phyloP scores from a whole-genome alignment of 345 rosid genomes.

The Excoecaria agallocha region DNA sequence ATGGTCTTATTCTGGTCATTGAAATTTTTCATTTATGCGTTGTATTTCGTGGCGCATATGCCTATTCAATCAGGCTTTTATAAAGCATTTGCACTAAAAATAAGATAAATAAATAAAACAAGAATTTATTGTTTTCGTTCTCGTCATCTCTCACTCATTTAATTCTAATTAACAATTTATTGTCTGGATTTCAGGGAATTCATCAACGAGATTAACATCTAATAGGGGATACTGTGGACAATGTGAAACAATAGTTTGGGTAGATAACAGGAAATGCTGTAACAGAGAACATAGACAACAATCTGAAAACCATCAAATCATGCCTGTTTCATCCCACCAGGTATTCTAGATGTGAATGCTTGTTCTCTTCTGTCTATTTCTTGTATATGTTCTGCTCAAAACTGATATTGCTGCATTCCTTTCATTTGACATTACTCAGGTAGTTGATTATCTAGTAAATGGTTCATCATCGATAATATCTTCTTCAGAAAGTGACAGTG shows the following conservation, averaged over 20 bases:
- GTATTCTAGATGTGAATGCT: slow-evolving; percentile 19
- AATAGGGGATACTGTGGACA: slow-evolving; percentile 56
- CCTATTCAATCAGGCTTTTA: too few relatives aligned
- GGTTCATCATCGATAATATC: slow-evolving; percentile 23
- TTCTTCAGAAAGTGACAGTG: slow-evolving; percentile 57
- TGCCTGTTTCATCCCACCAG: slow-evolving; percentile 43
- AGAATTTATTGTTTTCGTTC: neutral
- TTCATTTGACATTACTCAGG: slow-evolving; percentile 29
- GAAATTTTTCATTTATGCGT: neutral
- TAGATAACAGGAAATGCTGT: slow-evolving; percentile 42
- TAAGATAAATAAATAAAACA: too few relatives aligned
- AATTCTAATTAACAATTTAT: neutral
- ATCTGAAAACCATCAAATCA: slow-evolving; percentile 22
- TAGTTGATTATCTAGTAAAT: slow-evolving; percentile 43
- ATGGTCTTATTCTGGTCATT: neutral
- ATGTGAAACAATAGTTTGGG: slow-evolving; percentile 62
- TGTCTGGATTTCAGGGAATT: slow-evolving; percentile 33
- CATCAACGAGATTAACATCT: slow-evolving; percentile 41
- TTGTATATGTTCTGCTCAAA: neutral
- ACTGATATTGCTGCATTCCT: neutral
- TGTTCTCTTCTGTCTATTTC: neutral
- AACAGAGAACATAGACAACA: slow-evolving; percentile 18
- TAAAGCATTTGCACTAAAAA: too few relatives aligned
- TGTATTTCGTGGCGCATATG: too few relatives aligned
- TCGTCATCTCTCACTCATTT: neutral